Conservation (phyloP, 1,284 basidiomycete species). For the Schizophyllum commune region DNA sequence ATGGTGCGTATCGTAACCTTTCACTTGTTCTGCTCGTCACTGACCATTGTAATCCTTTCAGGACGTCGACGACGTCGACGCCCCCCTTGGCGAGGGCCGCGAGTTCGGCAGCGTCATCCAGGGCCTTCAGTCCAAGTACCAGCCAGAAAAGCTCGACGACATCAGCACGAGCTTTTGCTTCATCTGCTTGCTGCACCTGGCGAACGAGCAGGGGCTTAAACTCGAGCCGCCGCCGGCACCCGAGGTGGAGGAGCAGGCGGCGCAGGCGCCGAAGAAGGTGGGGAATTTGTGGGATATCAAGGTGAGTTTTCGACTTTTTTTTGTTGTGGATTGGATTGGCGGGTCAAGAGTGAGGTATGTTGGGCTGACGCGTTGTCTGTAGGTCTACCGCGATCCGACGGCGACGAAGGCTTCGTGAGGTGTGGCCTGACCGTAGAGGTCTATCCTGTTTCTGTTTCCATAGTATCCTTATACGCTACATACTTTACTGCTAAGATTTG, state of each 20-base stretch:
- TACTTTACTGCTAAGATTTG: not conserved
- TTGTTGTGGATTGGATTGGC: no score
- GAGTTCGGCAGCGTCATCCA: slow-evolving; percentile 82
- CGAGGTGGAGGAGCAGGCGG: slow-evolving; percentile 26
- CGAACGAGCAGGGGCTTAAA: slow-evolving; percentile 90
- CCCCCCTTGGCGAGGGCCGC: slow-evolving; percentile 47
- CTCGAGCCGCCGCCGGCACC: slow-evolving; percentile 39
- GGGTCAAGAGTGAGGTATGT: not conserved
- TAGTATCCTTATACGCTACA: not conserved
- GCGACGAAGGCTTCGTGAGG: not conserved
- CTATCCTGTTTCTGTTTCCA: not conserved
- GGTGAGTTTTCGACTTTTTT: slow-evolving; percentile 30
- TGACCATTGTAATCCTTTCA: no score
- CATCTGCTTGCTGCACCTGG: slow-evolving; percentile 92
- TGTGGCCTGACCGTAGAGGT: not conserved
- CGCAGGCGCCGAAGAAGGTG: slow-evolving; percentile 35
- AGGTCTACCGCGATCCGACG: slow-evolving; percentile 71
- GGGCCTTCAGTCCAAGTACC: slow-evolving; percentile 76
- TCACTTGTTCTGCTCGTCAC: no score
- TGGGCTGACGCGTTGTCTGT: slow-evolving; percentile 4
- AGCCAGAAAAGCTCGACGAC: slow-evolving; percentile 91
- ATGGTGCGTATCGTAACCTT: slow-evolving; percentile 42
- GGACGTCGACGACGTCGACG: slow-evolving; percentile 44
- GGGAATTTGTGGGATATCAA: slow-evolving; percentile 75
- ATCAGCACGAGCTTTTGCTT: slow-evolving; percentile 99